Base-by-base conservation (phyloP, 2,329 filamentous ascomycete genomes). In the Microdochium bolleyi region DNA sequence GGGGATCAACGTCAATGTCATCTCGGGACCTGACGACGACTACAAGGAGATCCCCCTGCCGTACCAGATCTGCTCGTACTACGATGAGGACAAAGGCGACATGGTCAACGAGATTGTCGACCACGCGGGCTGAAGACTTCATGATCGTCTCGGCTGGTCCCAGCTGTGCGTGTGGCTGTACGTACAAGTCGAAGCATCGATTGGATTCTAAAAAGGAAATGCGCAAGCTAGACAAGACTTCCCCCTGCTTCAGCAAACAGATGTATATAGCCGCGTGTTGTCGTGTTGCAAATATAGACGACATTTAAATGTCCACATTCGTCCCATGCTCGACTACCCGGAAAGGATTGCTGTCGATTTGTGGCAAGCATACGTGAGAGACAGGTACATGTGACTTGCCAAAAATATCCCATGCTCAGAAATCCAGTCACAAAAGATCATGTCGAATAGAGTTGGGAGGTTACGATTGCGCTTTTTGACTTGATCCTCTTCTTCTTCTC, bases 41-140 rank as follows among this genome's bases (percentile, higher is more conserved):
- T 95, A 89, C 67, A 87, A 84, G 68, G 94, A 99, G 72, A 80
- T 89, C 51, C 85, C 94, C 1, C 70, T 97, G 55, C 94, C 94
- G 0, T 89, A 92, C 64, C 94, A 99, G 76, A 88, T 96, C 63
- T 84, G 90, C 69, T 82, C 90, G 65, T 76, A 89, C 77, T 79
- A 77, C 82, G 74, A 89, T 54, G 66, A 85, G 69, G 75, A 66
- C 50, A 81, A 90, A 70, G 88, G 89, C 22, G 83, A 87, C 58
- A 67, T 97, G 57, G 80, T 92, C 25, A 96, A 84, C 64, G 92
- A 97, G 78, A 97, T 99, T 68, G 94, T 99, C 19, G 91, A 94
- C 63, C 92, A 97, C 73, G 84, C 88, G 57, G 92, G 92, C 53
- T 96, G n/a, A n/a, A n/a, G n/a, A n/a, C n/a, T n/a, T n/a, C n/a